Percentiles rank a stretch among this genome's conserved stretches.
phyloP scores from a whole-genome alignment of 768 basidiomycete species.

The Crepidotus variabilis region DNA sequence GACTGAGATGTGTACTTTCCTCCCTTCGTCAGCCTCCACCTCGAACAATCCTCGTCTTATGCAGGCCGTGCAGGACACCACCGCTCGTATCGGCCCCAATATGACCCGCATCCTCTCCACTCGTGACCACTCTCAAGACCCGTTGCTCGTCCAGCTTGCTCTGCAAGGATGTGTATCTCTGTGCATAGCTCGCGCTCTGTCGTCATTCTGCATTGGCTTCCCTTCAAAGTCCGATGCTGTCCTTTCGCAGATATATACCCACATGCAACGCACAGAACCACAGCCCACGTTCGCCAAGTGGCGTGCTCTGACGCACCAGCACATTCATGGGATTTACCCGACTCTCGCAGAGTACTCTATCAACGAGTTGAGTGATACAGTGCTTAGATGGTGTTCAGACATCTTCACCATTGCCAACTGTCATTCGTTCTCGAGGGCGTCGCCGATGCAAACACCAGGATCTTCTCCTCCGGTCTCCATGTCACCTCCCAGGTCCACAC shows the following conservation, averaged over 20 bases:
- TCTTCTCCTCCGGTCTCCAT: slow-evolving; percentile 8
- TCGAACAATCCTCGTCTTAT: slow-evolving; percentile 29
- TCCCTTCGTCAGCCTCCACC: slow-evolving; percentile 29
- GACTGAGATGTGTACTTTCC: slow-evolving; percentile 62
- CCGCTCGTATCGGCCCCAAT: slow-evolving; percentile 58
- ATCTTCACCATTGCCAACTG: slow-evolving; percentile 65
- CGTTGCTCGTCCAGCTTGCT: slow-evolving; percentile 72
- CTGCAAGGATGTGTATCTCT: slow-evolving; percentile 68
- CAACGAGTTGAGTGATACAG: slow-evolving; percentile 72
- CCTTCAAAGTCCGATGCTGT: slow-evolving; percentile 67
- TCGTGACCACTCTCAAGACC: slow-evolving; percentile 71
- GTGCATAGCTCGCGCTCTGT: slow-evolving; percentile 63
- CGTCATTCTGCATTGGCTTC: slow-evolving; percentile 72
- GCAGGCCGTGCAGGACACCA: slow-evolving; percentile 57
- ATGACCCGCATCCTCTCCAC: slow-evolving; percentile 57
- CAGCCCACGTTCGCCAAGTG: slow-evolving; percentile 78
- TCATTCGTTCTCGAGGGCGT: slow-evolving; percentile 30
- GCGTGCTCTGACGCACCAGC: slow-evolving; percentile 68
- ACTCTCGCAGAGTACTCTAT: slow-evolving; percentile 60
- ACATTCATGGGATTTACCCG: slow-evolving; percentile 67
- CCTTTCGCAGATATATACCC: slow-evolving; percentile 56
- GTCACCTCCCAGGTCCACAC: slow-evolving; percentile 19
- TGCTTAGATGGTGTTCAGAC: slow-evolving; percentile 68
- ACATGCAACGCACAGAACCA: slow-evolving; percentile 55
- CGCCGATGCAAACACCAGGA: slow-evolving; percentile 12